A percentile compares a stretch with the other conserved stretches of the same genome.
phyloP scores from a whole-genome alignment of 2,329 filamentous ascomycete genomes.

The Penicillium sp. region DNA sequence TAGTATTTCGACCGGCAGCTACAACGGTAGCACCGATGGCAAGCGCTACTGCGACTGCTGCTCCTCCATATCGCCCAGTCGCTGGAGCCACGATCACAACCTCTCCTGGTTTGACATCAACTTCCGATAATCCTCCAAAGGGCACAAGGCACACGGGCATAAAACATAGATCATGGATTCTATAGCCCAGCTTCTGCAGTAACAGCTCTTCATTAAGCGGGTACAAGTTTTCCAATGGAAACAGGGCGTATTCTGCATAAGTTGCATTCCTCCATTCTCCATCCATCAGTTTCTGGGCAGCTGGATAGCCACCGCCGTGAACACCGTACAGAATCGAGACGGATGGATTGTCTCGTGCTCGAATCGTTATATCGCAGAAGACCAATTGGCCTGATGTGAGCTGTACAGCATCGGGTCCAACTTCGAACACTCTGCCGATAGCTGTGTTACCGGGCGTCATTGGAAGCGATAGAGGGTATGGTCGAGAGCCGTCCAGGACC shows the following conservation, averaged over 20 bases:
- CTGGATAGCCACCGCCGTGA: conserved; percentile 23
- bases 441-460: conserved; percentile 29
- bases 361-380: conserved; percentile 30
- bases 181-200: conserved; percentile 35
- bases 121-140: conserved; percentile 42
- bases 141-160: conserved; percentile 36
- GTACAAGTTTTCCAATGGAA: conserved; percentile 35
- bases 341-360: conserved; percentile 31
- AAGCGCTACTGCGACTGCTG: conserved; percentile 45
- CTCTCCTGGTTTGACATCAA: conserved; percentile 44
- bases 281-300: conserved; percentile 29
- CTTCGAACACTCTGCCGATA: conserved; percentile 32
- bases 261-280: conserved; percentile 34
- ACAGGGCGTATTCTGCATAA: conserved; percentile 30
- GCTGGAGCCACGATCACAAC: conserved; percentile 49
- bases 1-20: conserved; percentile 41
- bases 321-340: conserved; percentile 22
- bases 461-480: conserved; percentile 29
- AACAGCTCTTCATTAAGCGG: conserved; percentile 30
- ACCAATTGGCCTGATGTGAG: conserved; percentile 35
- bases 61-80: conserved; percentile 48
- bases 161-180: conserved; percentile 36
- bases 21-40: conserved; percentile 51
- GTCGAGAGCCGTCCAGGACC: conserved; percentile 36
- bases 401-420: conserved; percentile 32